Conservation (phyloP, 2,329 filamentous ascomycete genomes). For the Paecilomyces dactylethromorphus region DNA sequence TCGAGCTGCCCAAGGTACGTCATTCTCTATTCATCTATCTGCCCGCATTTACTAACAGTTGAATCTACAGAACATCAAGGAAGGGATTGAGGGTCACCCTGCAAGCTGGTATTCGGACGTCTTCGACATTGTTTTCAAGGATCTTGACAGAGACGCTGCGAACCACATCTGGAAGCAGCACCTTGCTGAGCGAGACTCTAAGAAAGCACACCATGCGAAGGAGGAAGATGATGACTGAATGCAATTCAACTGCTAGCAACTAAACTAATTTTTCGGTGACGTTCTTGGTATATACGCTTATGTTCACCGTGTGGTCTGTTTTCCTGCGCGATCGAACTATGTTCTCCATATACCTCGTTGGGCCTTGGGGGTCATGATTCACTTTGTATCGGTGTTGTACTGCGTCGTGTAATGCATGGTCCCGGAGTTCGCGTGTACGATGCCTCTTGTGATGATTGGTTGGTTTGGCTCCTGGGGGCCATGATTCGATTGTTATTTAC, state of each 20-base stretch:
- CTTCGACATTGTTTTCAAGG: conserved; percentile 82
- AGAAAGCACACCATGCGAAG: conserved; percentile 28
- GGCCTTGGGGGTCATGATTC: background rate
- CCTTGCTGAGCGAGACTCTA: conserved; percentile 51
- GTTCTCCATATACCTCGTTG: background rate
- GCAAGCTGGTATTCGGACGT: conserved; percentile 93
- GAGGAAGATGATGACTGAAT: conserved; percentile 5
- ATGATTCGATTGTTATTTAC: background rate
- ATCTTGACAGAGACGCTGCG: conserved; percentile 65
- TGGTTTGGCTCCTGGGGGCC: background rate
- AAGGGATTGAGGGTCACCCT: conserved; percentile 84
- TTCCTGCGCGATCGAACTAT: background rate
- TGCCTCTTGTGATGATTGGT: background rate
- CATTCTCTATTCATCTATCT: conserved; percentile 1
- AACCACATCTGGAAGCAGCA: conserved; percentile 66
- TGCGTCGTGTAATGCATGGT: background rate
- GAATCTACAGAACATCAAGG: conserved; percentile 79
- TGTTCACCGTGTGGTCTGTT: background rate
- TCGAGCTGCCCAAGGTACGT: conserved; percentile 90
- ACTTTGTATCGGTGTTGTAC: background rate
- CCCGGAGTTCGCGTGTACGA: background rate
- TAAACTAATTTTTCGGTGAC: background rate
- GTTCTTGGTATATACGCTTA: background rate
- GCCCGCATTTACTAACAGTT: background rate
- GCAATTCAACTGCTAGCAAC: background rate